A percentile compares a stretch with the other conserved stretches of the same genome.
phyloP scores from a whole-genome alignment of 208 protist genomes.

The Trypanosoma vivax region DNA sequence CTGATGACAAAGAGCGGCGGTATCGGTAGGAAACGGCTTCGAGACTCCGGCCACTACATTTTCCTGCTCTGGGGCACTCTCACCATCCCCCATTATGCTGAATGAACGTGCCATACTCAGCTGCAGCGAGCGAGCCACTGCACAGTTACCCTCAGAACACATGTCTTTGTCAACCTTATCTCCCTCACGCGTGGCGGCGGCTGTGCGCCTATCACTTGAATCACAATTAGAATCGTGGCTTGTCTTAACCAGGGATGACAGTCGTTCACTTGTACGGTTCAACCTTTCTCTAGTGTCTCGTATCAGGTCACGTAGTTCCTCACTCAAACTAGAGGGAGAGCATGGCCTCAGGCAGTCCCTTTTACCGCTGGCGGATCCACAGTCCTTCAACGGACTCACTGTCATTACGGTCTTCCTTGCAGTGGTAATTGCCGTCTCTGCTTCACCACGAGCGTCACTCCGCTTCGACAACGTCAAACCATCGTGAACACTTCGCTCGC shows the following conservation, averaged over 20 bases:
- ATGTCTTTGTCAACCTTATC: not conserved
- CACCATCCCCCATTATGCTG: not conserved
- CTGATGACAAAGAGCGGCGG: slow-evolving; percentile 14
- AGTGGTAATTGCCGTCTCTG: not conserved
- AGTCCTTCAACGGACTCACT: too few species aligned
- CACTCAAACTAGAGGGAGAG: slow-evolving; percentile 24
- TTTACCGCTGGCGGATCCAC: not conserved
- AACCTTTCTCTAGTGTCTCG: slow-evolving; percentile 57
- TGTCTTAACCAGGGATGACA: slow-evolving; percentile 11
- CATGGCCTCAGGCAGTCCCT: not conserved
- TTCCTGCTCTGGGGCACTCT: not conserved
- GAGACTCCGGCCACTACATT: not conserved
- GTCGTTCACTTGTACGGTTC: slow-evolving; percentile 54
- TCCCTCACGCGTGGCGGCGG: not conserved
- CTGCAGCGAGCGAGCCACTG: not conserved
- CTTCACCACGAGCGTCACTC: too few species aligned
- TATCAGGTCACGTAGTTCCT: slow-evolving; percentile 60
- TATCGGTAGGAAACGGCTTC: not conserved
- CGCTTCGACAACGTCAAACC: too few species aligned
- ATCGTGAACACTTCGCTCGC: too few species aligned
- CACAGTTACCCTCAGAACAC: not conserved
- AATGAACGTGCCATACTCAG: not conserved
- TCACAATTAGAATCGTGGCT: not conserved
- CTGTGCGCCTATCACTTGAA: not conserved
- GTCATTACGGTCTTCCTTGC: too few species aligned